Base-by-base conservation (phyloP, 2,329 filamentous ascomycete species). In the Colletotrichum abscissum region DNA sequence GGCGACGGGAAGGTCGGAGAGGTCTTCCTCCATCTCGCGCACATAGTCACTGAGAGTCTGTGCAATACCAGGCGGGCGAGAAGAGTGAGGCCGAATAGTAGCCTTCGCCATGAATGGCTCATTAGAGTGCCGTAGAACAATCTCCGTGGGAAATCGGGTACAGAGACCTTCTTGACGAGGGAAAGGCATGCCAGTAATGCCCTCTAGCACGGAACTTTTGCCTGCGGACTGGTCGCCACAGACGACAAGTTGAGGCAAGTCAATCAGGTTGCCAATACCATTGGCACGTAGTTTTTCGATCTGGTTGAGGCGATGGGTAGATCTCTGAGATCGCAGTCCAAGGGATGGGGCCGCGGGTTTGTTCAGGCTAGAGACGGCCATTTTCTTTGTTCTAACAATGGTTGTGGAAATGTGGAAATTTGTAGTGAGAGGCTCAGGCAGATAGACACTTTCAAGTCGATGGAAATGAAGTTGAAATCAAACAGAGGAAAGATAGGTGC, bases 191-290 rank as follows among this genome's bases (percentile, higher is more conserved):
- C 86, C 84, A 0, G 88, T 88, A 24, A 92, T 85, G 0, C 87
- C 88, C 74, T 91, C 88, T 0, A 92, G 81, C 0, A 90, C 86
- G 0, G 88, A 90, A 57, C 86, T 89, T 76, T 92, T 92, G 1
- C 88, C 89, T 2, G 85, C 84, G 0, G 86, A 88, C 75, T 90
- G 88, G 66, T 89, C 85, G 6, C 89, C 88, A 65, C 85, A 88
- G n/a, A 90, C 87, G 3, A 90, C 84, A n/a, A 88, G 76, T 67
- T 87, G 84, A 1, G 86, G 86, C 0, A 87, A 76, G 12, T 81
- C 79, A 19, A 84, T 75, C 30, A 80, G 81, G 7, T 79, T 78
- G 35, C 79, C 80, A 55, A 85, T 75, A 1, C 82, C 82, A 19
- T 80, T 78, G 3, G 81, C 78, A 14, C 82, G 79, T 0, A 85